phyloP scores from a whole-genome alignment of 495 filamentous ascomycete genomes.

The Penicillium cosmopolitanum region DNA sequence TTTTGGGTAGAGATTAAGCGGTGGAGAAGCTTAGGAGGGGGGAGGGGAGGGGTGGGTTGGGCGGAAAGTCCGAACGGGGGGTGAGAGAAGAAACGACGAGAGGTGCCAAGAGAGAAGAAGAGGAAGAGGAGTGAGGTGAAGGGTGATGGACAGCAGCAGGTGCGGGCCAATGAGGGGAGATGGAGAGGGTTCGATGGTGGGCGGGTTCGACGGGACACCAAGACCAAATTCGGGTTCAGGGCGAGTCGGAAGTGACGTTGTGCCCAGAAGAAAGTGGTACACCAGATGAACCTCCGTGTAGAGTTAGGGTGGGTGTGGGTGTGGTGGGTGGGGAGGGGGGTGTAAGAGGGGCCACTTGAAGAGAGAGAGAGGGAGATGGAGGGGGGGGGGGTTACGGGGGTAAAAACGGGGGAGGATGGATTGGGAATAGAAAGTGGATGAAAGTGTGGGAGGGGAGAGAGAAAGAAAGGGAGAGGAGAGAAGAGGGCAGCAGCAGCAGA shows the following conservation, averaged over 20 bases:
- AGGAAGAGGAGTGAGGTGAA: constrained; percentile 10
- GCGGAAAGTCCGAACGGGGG: constrained; percentile 35
- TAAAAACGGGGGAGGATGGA: too few relatives aligned
- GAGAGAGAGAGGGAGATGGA: too few relatives aligned
- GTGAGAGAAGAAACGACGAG: constrained; percentile 29
- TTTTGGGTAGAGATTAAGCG: constrained; percentile 32
- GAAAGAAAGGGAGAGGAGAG: neutral
- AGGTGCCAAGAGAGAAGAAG: constrained; percentile 28
- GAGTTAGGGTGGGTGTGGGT: too few relatives aligned
- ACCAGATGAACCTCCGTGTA: neutral
- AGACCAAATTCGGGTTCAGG: constrained; percentile 11
- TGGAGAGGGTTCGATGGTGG: constrained; percentile 8
- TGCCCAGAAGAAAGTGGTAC: neutral
- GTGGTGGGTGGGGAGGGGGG: too few relatives aligned
- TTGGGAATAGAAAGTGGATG: neutral
- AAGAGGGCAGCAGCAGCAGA: too few relatives aligned
- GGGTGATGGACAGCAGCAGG: neutral
- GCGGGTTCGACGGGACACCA: constrained; percentile 8
- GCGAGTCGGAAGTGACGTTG: constrained; percentile 18
- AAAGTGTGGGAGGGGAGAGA: neutral
- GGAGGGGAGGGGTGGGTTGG: constrained; percentile 27
- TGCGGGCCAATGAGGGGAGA: constrained; percentile 9
- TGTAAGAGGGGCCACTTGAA: too few relatives aligned
- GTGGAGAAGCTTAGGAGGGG: constrained; percentile 28
- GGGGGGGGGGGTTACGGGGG: too few relatives aligned